phyloP scores from a whole-genome alignment of 768 basidiomycete genomes.

The Boletus rubescentipes region DNA sequence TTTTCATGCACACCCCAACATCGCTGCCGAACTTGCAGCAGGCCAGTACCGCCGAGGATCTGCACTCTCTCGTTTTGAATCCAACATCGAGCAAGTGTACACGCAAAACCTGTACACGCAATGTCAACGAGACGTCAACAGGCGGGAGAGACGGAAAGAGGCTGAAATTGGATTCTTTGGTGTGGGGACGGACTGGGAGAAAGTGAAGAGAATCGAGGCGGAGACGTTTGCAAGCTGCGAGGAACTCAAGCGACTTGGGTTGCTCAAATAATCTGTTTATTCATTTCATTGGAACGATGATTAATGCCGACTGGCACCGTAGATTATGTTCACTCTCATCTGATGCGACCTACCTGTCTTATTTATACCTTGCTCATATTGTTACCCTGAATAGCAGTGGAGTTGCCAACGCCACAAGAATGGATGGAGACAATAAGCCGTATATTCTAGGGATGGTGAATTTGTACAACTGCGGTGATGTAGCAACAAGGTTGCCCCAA shows the following conservation, averaged over 20 bases:
- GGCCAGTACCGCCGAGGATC: slow-evolving; percentile 30
- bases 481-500: neutral
- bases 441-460: slow-evolving; percentile 12
- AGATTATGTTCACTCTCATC: slow-evolving; percentile 10
- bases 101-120: slow-evolving; percentile 65
- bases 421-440: slow-evolving; percentile 5
- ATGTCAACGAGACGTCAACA: slow-evolving; percentile 70
- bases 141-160: slow-evolving; percentile 69
- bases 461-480: slow-evolving; percentile 12
- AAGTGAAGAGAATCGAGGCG: slow-evolving; percentile 68
- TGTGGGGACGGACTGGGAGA: slow-evolving; percentile 89
- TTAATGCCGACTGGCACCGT: slow-evolving; percentile 11
- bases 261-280: slow-evolving; percentile 40
- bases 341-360: slow-evolving; percentile 12
- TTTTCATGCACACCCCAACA: slow-evolving; percentile 71
- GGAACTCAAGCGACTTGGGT: slow-evolving; percentile 62
- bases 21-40: slow-evolving; percentile 68
- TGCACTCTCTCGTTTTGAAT: slow-evolving; percentile 65
- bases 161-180: slow-evolving; percentile 86
- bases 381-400: neutral
- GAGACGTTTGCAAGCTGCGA: slow-evolving; percentile 79
- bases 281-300: neutral
- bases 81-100: slow-evolving; percentile 70
- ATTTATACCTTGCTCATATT: slow-evolving; percentile 27
- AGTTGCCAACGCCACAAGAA: slow-evolving; percentile 15